Conservation (phyloP, 1,284 basidiomycete genomes). For the Sutorius eximius region DNA sequence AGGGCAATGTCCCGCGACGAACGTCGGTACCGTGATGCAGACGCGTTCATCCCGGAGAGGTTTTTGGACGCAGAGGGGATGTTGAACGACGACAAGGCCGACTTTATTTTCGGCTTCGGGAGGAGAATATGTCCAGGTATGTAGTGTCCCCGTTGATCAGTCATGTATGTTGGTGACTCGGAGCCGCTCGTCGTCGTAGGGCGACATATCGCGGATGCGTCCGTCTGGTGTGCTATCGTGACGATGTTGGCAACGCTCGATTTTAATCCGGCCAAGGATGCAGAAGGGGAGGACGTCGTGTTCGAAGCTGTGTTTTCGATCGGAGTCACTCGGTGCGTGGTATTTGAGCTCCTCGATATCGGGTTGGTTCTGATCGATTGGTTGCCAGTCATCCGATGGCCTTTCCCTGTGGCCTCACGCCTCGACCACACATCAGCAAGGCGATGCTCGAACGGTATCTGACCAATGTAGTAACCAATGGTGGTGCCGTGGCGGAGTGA, state of each 20-base stretch:
- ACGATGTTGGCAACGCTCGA: constrained; percentile 28
- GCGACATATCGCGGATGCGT: constrained; percentile 15
- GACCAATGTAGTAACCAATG: too few species aligned
- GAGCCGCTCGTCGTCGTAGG: constrained; percentile 7
- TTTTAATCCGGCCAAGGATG: constrained; percentile 20
- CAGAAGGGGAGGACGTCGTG: constrained; percentile 14
- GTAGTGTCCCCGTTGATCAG: neutral
- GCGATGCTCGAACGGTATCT: constrained; percentile 7
- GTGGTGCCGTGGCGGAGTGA: too few species aligned
- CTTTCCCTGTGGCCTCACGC: constrained; percentile 17
- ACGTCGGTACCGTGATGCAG: constrained; percentile 19
- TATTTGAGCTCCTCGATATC: neutral
- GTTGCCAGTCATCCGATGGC: constrained; percentile 9
- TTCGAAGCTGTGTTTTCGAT: constrained; percentile 15
- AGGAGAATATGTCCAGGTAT: constrained; percentile 26
- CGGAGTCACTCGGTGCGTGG: constrained; percentile 13
- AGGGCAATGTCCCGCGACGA: constrained; percentile 31
- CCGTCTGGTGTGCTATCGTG: constrained; percentile 23
- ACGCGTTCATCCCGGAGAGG: constrained; percentile 26
- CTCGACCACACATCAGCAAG: constrained; percentile 12
- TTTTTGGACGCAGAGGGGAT: constrained; percentile 21
- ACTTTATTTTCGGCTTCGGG: constrained; percentile 29
- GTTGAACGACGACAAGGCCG: constrained; percentile 17
- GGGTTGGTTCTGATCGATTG: neutral
- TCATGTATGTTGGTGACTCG: too few species aligned